Conservation (phyloP, 371 early-diverging fungal species). For the Mycotypha africana region DNA sequence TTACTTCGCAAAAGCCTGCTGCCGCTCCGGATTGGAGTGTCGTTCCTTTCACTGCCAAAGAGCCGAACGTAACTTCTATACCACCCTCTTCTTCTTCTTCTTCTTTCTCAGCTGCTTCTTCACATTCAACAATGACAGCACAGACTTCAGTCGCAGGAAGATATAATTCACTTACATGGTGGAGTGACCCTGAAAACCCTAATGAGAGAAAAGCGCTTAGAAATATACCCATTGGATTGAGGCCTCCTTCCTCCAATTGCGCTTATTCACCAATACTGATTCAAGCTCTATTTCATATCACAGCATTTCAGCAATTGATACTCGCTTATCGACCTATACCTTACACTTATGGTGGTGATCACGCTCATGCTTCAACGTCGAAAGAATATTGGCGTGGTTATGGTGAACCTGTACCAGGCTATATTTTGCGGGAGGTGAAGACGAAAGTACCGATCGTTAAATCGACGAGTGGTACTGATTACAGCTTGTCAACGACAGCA, state of each 20-base stretch:
- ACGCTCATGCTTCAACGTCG: too few relatives aligned
- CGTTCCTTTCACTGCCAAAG: conserved; percentile 16
- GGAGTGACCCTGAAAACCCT: conserved; percentile 39
- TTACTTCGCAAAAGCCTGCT: too few relatives aligned
- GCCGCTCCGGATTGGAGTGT: too few relatives aligned
- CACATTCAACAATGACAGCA: not conserved
- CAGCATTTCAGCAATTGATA: conserved; percentile 25
- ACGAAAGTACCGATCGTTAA: conserved; percentile 3
- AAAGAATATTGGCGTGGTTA: conserved; percentile 35
- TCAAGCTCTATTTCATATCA: conserved; percentile 36
- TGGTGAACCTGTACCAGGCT: conserved; percentile 27
- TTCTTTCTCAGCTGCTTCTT: too few relatives aligned
- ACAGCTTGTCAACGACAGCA: not conserved
- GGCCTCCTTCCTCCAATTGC: conserved; percentile 36
- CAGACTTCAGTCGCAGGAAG: not conserved
- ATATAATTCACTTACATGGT: conserved; percentile 29
- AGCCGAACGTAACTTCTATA: not conserved
- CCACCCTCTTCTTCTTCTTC: too few relatives aligned
- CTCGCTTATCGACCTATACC: conserved; percentile 28
- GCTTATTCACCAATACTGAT: conserved; percentile 30
- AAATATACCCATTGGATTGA: conserved; percentile 30
- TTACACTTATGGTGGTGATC: conserved; percentile 26
- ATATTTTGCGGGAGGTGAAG: conserved; percentile 3
- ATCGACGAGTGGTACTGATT: too few relatives aligned
- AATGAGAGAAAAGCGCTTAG: conserved; percentile 15